A percentile compares a stretch with the other conserved stretches of the same genome.
Conservation (phyloP, 495 filamentous ascomycete species). For the Pyrenopolyporus hunteri region DNA sequence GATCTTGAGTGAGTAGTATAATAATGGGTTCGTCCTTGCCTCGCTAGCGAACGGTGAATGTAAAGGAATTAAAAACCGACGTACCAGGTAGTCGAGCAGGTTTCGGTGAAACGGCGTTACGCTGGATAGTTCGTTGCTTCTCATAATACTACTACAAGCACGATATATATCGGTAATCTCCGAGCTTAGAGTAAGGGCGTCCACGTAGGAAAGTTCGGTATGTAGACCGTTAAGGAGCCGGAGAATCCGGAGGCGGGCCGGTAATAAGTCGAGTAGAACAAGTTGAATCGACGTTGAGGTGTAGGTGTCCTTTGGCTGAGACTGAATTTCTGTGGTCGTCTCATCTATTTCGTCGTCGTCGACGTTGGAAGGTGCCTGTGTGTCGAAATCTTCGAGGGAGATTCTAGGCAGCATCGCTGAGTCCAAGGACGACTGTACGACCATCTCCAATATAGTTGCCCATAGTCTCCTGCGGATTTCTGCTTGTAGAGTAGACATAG, state of each 20-base stretch:
- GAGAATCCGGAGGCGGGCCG: conserved; percentile 56
- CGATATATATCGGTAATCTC: conserved; percentile 49
- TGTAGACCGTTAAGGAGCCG: conserved; percentile 56
- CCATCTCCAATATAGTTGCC: conserved; percentile 67
- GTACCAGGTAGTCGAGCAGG: conserved; percentile 52
- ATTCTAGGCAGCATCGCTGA: conserved; percentile 61
- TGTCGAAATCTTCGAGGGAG: conserved; percentile 58
- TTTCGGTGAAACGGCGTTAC: conserved; percentile 43
- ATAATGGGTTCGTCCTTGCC: conserved; percentile 56
- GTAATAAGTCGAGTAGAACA: conserved; percentile 54
- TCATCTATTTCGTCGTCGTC: conserved; percentile 63
- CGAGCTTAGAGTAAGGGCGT: conserved; percentile 54
- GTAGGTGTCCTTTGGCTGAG: conserved; percentile 43
- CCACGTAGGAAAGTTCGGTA: conserved; percentile 57
- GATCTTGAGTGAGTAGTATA: conserved; percentile 63
- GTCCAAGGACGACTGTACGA: conserved; percentile 62
- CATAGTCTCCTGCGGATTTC: conserved; percentile 66
- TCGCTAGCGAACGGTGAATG: conserved; percentile 60
- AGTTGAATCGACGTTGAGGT: conserved; percentile 62
- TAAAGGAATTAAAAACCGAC: conserved; percentile 59
- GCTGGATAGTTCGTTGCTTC: conserved; percentile 15
- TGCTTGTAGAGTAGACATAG: conserved; percentile 53
- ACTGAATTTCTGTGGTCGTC: conserved; percentile 43
- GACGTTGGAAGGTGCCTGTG: conserved; percentile 59
- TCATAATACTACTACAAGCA: conserved; percentile 35